Conservation (phyloP, 768 basidiomycete genomes). For the Tubosaeta brunneosetosa region DNA sequence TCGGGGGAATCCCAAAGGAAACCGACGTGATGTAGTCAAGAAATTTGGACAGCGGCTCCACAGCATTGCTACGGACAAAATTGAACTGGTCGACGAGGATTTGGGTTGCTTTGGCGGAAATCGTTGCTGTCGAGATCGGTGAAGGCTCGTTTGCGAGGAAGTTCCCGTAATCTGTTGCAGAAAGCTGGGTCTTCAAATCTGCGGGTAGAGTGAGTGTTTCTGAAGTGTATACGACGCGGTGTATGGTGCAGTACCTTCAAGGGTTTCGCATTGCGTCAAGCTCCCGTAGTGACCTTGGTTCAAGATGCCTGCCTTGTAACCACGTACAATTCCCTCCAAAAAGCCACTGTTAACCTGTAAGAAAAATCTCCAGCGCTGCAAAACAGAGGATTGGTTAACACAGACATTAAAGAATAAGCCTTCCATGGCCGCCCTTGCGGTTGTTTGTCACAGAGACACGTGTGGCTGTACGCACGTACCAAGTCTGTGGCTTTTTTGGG, state of each 20-base stretch:
- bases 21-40: slow-evolving; percentile 97
- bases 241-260: slow-evolving; percentile 65
- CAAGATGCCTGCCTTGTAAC: slow-evolving; percentile 91
- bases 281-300: slow-evolving; percentile 88
- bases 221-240: background rate
- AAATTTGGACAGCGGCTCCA: slow-evolving; percentile 86
- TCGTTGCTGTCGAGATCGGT: slow-evolving; percentile 89
- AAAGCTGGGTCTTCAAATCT: slow-evolving; percentile 96
- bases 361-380: slow-evolving; percentile 12
- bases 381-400: background rate
- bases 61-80: slow-evolving; percentile 85
- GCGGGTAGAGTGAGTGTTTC: slow-evolving; percentile 6
- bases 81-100: slow-evolving; percentile 97
- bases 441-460: too few relatives aligned
- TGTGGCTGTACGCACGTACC: too few relatives aligned
- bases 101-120: slow-evolving; percentile 95
- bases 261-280: slow-evolving; percentile 92
- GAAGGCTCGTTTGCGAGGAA: slow-evolving; percentile 96
- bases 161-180: slow-evolving; percentile 96
- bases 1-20: slow-evolving; percentile 1
- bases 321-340: slow-evolving; percentile 65
- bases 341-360: slow-evolving; percentile 68
- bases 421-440: slow-evolving; percentile 80
- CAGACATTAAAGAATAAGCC: slow-evolving; percentile 85
- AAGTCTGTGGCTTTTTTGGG: too few relatives aligned